Conservation (phyloP, 2,329 filamentous ascomycete species). For the Aspergillus flavus region DNA sequence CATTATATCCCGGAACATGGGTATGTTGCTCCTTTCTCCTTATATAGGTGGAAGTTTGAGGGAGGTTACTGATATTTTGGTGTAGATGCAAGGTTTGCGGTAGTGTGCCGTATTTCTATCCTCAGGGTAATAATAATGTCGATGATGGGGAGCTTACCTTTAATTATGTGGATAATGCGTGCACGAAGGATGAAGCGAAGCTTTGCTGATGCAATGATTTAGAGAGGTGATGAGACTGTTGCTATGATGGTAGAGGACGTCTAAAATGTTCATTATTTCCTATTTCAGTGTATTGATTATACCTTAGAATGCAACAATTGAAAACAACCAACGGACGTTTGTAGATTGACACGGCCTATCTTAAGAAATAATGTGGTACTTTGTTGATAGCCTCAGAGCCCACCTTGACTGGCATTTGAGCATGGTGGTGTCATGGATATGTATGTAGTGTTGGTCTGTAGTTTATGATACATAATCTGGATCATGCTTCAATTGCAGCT, state of each 20-base stretch:
- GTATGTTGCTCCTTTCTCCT: not conserved
- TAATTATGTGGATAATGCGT: not conserved
- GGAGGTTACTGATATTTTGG: not conserved
- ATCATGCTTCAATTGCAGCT: not conserved
- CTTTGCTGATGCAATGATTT: not conserved
- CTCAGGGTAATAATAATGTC: not conserved
- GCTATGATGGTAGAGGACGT: too few relatives aligned
- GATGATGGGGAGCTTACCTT: not conserved
- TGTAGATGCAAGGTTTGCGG: not conserved
- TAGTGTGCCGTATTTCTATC: not conserved
- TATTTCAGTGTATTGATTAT: not conserved
- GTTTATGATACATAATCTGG: not conserved
- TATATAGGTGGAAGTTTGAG: too few relatives aligned
- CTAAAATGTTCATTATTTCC: not conserved
- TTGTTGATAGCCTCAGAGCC: not conserved
- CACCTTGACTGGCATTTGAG: not conserved
- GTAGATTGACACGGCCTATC: not conserved
- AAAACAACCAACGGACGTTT: not conserved
- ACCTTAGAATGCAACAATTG: too few relatives aligned
- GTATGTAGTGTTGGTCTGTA: not conserved
- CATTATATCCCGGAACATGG: conserved; percentile 1
- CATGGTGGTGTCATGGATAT: not conserved
- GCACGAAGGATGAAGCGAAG: not conserved
- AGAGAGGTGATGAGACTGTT: not conserved
- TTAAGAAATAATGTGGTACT: not conserved